Evolutionary conservation across 1,139 yeast species (phyloP).

Genomic region (Nadsonia commutata): DNA sequence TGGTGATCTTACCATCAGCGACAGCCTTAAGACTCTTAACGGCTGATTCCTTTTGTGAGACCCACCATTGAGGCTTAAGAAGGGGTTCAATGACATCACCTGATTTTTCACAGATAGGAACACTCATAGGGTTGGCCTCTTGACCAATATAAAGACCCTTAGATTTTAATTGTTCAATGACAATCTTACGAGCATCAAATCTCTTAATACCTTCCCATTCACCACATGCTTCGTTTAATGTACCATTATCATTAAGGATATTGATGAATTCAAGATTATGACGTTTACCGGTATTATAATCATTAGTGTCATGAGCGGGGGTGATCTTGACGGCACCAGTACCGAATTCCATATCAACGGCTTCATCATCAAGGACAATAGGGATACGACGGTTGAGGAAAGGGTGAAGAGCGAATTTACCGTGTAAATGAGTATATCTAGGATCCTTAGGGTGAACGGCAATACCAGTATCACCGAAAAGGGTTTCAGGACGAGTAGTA

Average conservation of each 20-base stretch:
- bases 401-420: conserved; percentile 83
- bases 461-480: conserved; percentile 94
- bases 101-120: conserved; percentile 88
- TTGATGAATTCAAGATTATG: conserved; percentile 77
- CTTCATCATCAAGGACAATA: conserved; percentile 75
- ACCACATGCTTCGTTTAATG: conserved; percentile 84
- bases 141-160: conserved; percentile 69
- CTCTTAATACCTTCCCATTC: conserved; percentile 85
- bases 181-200: conserved; percentile 82
- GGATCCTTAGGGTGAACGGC: conserved; percentile 95
- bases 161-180: conserved; percentile 65
- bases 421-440: conserved; percentile 88
- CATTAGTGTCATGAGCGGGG: conserved; percentile 96
- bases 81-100: conserved; percentile 95
- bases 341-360: conserved; percentile 98
- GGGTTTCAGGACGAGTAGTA: conserved; percentile 96
- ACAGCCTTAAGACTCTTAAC: conserved; percentile 78
- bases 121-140: conserved; percentile 87
- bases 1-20: conserved; percentile 62
- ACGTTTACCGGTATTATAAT: conserved; percentile 92
- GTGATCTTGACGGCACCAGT: conserved; percentile 99
- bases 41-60: conserved; percentile 81
- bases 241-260: conserved; percentile 85
- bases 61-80: conserved; percentile 99
- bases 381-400: conserved; percentile 77